These are phyloP conservation scores for Jacaranda mimosifolia DNA, from an alignment of 257 asterid genomes.

Conservation along the genomic window DNA sequence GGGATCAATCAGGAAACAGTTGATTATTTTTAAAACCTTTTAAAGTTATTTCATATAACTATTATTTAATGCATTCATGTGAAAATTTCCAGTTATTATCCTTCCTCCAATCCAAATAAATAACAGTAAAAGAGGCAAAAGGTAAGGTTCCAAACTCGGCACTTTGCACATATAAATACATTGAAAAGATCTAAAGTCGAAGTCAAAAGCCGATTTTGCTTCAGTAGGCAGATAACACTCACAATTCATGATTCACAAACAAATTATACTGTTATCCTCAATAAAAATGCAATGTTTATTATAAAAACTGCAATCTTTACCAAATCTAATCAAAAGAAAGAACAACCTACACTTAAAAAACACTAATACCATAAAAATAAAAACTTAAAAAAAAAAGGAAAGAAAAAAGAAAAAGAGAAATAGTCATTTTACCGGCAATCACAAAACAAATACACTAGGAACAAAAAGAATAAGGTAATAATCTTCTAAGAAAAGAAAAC, in stretches of 20 bases:
- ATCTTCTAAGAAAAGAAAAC: slow-evolving; percentile 2
- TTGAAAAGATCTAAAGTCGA: slow-evolving; percentile 17
- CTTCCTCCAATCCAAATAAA: neutral
- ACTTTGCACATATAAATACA: neutral
- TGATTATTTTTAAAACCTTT: no score
- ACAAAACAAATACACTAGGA: slow-evolving; percentile 17
- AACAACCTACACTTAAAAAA: slow-evolving; percentile 24
- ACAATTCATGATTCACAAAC: neutral
- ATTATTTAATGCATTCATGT: neutral
- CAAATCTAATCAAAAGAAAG: slow-evolving; percentile 28
- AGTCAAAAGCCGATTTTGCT: slow-evolving; percentile 9
- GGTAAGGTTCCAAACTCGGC: neutral
- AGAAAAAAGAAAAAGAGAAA: neutral
- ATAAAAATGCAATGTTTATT: neutral
- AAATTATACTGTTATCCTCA: slow-evolving; percentile 1
- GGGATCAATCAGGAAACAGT: no score
- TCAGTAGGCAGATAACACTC: slow-evolving; percentile 12
- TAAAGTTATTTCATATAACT: no score
- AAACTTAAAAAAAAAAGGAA: no score
- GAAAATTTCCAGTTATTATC: neutral
- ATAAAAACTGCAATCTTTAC: slow-evolving; percentile 30
- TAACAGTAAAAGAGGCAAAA: slow-evolving; percentile 1
- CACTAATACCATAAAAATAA: slow-evolving; percentile 11
- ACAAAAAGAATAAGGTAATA: slow-evolving; percentile 15
- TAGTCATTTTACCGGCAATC: neutral